Evolutionary conservation across 768 basidiomycete species (phyloP).

Genomic region (Suillus tomentosus): DNA sequence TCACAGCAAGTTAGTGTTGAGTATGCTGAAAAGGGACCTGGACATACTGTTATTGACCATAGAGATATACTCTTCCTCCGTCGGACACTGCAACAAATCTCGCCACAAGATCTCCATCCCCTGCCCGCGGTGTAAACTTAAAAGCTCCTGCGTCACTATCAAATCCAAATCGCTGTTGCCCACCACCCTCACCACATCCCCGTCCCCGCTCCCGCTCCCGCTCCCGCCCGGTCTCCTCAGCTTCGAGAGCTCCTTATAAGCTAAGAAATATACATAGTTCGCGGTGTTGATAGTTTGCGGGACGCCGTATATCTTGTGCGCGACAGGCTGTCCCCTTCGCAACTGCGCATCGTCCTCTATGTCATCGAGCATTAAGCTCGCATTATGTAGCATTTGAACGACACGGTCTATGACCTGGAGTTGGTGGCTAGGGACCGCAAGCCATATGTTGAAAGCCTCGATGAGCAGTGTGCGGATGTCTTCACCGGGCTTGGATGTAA

Average conservation of each 20-base stretch:
- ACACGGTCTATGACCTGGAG: conserved; percentile 75
- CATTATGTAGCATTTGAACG: conserved; percentile 93
- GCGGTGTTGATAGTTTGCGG: conserved; percentile 98
- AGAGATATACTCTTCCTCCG: conserved; percentile 89
- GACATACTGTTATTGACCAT: conserved; percentile 94
- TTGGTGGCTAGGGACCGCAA: conserved; percentile 74
- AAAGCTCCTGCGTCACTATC: conserved; percentile 52
- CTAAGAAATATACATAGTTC: conserved; percentile 96
- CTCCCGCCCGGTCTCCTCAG: conserved; percentile 16
- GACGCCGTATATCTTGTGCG: conserved; percentile 95
- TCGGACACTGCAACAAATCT: conserved; percentile 87
- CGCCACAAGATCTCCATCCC: conserved; percentile 95
- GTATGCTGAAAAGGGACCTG: conserved; percentile 20
- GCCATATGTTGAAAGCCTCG: conserved; percentile 92
- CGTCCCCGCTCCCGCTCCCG: background rate
- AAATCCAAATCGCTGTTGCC: conserved; percentile 78
- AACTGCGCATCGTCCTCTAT: conserved; percentile 92
- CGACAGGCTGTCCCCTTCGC: conserved; percentile 81
- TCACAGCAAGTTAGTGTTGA: conserved; percentile 9
- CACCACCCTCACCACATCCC: conserved; percentile 30
- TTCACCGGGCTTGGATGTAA: conserved; percentile 85
- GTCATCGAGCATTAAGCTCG: conserved; percentile 93
- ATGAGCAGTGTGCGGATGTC: conserved; percentile 88
- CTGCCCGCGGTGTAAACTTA: conserved; percentile 93
- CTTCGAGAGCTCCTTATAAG: conserved; percentile 72